phyloP scores from a whole-genome alignment of 1,139 yeast species.

The Yamadazyma epiphylla region DNA sequence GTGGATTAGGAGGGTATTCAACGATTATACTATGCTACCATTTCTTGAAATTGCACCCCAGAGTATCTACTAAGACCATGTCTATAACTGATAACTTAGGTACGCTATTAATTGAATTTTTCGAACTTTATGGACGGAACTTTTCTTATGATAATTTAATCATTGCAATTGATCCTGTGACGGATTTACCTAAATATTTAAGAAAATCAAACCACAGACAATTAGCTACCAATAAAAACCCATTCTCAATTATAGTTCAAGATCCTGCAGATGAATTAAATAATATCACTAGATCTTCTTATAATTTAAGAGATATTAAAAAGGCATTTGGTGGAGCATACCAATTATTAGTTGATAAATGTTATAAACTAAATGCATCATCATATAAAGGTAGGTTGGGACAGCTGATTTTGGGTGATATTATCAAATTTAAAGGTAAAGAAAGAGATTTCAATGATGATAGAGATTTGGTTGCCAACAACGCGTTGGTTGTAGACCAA shows the following conservation, averaged over 20 bases:
- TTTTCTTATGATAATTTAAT: constrained; percentile 84
- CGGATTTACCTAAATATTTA: constrained; percentile 50
- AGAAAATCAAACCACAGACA: constrained; percentile 53
- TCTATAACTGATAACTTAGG: constrained; percentile 78
- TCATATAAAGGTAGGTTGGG: constrained; percentile 68
- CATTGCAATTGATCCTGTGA: constrained; percentile 52
- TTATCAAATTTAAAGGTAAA: constrained; percentile 71
- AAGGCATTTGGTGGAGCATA: constrained; percentile 92
- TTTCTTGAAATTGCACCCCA: constrained; percentile 77
- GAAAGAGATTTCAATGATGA: constrained; percentile 81
- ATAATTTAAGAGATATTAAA: constrained; percentile 74
- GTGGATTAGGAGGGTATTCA: constrained; percentile 95
- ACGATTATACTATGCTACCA: constrained; percentile 85
- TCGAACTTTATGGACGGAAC: constrained; percentile 90
- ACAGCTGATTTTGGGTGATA: constrained; percentile 74
- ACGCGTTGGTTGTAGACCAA: constrained; percentile 43
- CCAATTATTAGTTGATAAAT: constrained; percentile 70
- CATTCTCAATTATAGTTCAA: constrained; percentile 74
- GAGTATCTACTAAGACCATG: constrained; percentile 64
- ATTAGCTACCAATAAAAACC: constrained; percentile 50
- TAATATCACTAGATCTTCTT: constrained; percentile 84
- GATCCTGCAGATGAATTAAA: constrained; percentile 85
- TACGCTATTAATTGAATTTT: constrained; percentile 82
- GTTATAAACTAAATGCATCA: constrained; percentile 56
- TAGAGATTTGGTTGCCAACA: constrained; percentile 57